phyloP scores from a whole-genome alignment of 306 rosid species.

The Cyamopsis tetragonoloba region DNA sequence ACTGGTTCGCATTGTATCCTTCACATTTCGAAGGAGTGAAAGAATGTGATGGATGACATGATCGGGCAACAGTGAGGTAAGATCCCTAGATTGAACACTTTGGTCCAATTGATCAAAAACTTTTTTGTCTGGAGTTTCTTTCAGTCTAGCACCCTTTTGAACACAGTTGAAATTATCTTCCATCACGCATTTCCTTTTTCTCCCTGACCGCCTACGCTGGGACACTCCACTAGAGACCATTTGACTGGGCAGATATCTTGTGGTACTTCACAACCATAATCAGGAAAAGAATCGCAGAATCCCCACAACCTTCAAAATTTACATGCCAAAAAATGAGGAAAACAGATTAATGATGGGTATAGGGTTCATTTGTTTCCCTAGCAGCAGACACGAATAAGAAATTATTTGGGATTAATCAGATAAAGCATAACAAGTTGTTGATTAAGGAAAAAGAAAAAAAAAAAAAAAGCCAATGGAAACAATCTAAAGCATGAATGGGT shows the following conservation, averaged over 20 bases:
- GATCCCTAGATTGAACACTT: slow-evolving; percentile 22
- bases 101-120: slow-evolving; percentile 1
- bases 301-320: background rate
- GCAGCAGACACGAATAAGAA: background rate
- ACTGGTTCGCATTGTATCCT: slow-evolving; percentile 47
- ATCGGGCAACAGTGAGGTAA: slow-evolving; percentile 43
- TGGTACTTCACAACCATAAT: background rate
- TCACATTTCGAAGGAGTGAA: slow-evolving; percentile 31
- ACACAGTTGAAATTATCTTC: background rate
- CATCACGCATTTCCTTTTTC: background rate
- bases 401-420: background rate
- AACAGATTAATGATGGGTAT: background rate
- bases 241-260: slow-evolving; percentile 8
- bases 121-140: background rate
- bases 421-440: slow-evolving; percentile 1
- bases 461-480: background rate
- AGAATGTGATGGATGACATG: slow-evolving; percentile 46
- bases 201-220: background rate
- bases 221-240: background rate
- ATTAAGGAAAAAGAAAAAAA: background rate
- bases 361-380: background rate
- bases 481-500: background rate
- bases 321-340: background rate
- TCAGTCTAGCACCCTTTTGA: background rate
- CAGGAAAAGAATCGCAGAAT: background rate